Base-by-base conservation (phyloP, 331 rosid genomes). In the Rosa hybrid region DNA sequence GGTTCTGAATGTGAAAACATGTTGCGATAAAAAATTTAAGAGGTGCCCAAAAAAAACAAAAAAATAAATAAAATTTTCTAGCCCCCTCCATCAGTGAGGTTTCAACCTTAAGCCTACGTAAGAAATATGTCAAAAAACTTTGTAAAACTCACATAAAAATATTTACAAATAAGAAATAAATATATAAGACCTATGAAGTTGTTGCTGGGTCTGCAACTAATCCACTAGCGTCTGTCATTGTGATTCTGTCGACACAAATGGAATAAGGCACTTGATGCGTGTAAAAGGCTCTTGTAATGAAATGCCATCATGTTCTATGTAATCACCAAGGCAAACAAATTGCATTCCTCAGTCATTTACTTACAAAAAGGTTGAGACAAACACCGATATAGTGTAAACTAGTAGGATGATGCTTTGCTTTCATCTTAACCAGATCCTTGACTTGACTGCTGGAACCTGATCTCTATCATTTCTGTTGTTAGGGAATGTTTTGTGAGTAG, bases 341-440 rank as follows among this genome's bases (percentile, higher is more conserved):
- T 17, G 34, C 8, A 56, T 38, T 38, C 49, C 46, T 14, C 68
- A 5, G 4, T 39, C 68, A 39, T 51, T 34, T 12, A 51, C 30
- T 34, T 6, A 20, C 23, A n/a, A 39, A 56, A 39, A n/a, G 68
- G 50, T 38, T 6, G 21, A 34, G 18, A 51, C 64, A 42, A 54
- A 56, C 45, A 74, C 68, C 14, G 39, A 74, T 34, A 46, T 53
- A 57, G 64, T 57, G 30, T 9, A n/a, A n/a, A 56, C 16, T 11
- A 62, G 39, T 0, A 12, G 14, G 41, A 74, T 30, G 78, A 41
- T 12, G 78, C n/a, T 57, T 42, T 44, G 11, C 53, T 74, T 30
- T 50, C 81, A 92, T 84, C 94, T 80, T 17, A 88, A 83, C 97
- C 97, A 90, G 34, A 84, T 86, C 84, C 88, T 90, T 75, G 87